Evolutionary conservation across 352 stramenopile species (phyloP), one percentile per base, ranked within the genome.

Genomic region (Phytophthora pistaciae): DNA sequence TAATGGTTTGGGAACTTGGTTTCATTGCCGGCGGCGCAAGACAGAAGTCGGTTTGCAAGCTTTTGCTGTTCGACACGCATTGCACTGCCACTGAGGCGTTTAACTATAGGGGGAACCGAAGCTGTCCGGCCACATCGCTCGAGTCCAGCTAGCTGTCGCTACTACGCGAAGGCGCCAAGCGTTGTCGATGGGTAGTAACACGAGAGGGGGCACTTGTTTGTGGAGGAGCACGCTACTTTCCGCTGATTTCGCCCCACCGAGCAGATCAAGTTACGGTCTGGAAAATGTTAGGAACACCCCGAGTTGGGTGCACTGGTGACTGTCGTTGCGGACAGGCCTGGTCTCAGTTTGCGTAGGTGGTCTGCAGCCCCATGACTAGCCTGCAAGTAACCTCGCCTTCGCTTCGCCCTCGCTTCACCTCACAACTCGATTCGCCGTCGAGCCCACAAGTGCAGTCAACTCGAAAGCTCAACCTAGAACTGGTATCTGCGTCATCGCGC

Each of bases 221-320:
- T 56, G 38, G 55, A 38, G 60, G 20, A 70, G 58, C 68, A 42
- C 21, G 53, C 31, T 18, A 42, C 55, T 50, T 64, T 46, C 18
- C 18, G 52, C 42, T 74, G 67, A 70, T 70, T 70, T 64, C 67
- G 67, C 65, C 60, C 38, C 60, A 60, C 56, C 67, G 66, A 73
- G 54, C 53, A 50, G 59, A 59, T 25, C 64, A 36, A 60, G 49
- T 60, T 61, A 58, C 42, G n/a, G 60, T 49, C 33, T 65, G 16
- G 11, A 54, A 55, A 58, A 49, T 68, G 60, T 59, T 29, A 36
- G 44, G 36, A 72, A 59, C 20, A 52, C 57, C 60, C 25, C 29
- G n/a, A 74, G 5, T 5, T 70, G 67, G 67, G 60, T 69, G 60
- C 60, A 62, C 25, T 56, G 33, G 27, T 67, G 46, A 36, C 46